Conservation (phyloP, 2,329 filamentous ascomycete species). For the Trichoderma cornu-damae region DNA sequence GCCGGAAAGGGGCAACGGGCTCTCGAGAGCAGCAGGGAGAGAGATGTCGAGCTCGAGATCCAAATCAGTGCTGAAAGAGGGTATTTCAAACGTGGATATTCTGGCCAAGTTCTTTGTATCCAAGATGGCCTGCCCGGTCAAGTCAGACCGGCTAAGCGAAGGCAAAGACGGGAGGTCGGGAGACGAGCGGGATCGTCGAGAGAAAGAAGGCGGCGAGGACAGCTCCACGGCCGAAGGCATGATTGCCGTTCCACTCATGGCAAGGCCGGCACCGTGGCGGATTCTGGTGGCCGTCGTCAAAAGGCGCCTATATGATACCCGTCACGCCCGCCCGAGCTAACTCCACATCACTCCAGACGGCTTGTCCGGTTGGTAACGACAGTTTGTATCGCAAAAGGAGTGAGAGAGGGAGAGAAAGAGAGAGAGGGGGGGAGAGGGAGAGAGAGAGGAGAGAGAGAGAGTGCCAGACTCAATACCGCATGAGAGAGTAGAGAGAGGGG, state of each 20-base stretch:
- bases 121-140: not conserved
- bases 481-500: not conserved
- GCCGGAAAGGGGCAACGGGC: not conserved
- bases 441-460: not conserved
- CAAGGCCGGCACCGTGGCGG: constrained; percentile 27
- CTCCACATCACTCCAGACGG: constrained; percentile 26
- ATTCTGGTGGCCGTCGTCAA: not conserved
- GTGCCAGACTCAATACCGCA: constrained; percentile 16
- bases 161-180: constrained; percentile 31
- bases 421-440: too few relatives aligned
- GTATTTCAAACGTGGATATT: constrained; percentile 46
- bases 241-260: constrained; percentile 34
- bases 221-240: constrained; percentile 39
- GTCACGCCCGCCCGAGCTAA: constrained; percentile 21
- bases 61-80: constrained; percentile 48
- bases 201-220: constrained; percentile 27
- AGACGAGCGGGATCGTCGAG: constrained; percentile 35
- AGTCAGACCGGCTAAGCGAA: constrained; percentile 13
- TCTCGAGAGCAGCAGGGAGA: constrained; percentile 26
- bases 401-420: constrained; percentile 13
- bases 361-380: constrained; percentile 22
- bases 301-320: constrained; percentile 21
- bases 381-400: not conserved
- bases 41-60: constrained; percentile 47
- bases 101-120: constrained; percentile 14